Evolutionary conservation across 2,329 filamentous ascomycete species (phyloP).

Genomic region (Elsinoe perseae): DNA sequence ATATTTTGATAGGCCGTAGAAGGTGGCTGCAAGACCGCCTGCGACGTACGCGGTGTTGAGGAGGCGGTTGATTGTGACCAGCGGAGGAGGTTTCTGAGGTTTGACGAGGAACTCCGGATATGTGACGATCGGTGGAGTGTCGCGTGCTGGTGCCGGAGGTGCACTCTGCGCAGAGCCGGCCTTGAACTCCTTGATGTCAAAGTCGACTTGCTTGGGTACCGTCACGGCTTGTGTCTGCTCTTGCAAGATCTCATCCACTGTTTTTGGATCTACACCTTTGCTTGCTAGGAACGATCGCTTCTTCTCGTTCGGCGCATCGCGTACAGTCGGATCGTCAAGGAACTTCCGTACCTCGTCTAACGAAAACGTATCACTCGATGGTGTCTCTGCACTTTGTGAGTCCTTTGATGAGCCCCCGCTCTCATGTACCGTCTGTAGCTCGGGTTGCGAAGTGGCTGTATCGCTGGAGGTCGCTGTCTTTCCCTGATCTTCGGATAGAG

Average conservation of each 20-base stretch:
- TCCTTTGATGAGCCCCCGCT: slow-evolving; percentile 2
- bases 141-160: slow-evolving; percentile 27
- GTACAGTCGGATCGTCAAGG: slow-evolving; percentile 65
- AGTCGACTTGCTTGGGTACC: slow-evolving; percentile 1
- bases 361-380: slow-evolving; percentile 1
- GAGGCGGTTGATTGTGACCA: slow-evolving; percentile 50
- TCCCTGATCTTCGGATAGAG: slow-evolving; percentile 9
- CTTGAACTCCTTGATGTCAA: slow-evolving; percentile 23
- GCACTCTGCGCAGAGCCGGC: not conserved
- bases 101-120: slow-evolving; percentile 59
- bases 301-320: slow-evolving; percentile 58
- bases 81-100: slow-evolving; percentile 50
- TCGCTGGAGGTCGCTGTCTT: not conserved
- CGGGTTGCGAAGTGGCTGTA: not conserved
- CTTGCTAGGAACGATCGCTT: slow-evolving; percentile 69
- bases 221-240: not conserved
- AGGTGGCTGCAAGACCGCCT: slow-evolving; percentile 46
- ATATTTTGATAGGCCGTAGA: slow-evolving; percentile 65
- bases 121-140: slow-evolving; percentile 55
- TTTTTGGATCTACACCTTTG: slow-evolving; percentile 61
- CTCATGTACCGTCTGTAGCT: not conserved
- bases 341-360: slow-evolving; percentile 67
- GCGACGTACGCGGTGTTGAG: slow-evolving; percentile 51
- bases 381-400: slow-evolving; percentile 9
- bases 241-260: slow-evolving; percentile 60